These are phyloP conservation scores for Sodiomyces alkalinus DNA, from an alignment of 2,329 filamentous ascomycete genomes.

Conservation along the genomic window DNA sequence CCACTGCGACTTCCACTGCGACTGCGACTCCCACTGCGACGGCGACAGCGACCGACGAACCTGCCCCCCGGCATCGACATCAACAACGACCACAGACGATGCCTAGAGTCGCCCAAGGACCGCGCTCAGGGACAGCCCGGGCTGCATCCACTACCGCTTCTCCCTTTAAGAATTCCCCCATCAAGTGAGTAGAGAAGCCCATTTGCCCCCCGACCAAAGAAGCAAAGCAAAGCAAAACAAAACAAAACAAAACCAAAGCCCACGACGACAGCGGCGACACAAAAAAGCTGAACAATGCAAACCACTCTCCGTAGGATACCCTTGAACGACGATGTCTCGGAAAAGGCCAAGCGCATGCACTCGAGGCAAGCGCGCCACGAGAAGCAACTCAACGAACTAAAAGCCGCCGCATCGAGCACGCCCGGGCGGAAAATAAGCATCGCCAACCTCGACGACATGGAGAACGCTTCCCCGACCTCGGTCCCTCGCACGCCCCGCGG, in stretches of 20 bases:
- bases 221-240: slow-evolving; percentile 3
- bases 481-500: slow-evolving; percentile 39
- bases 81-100: no score
- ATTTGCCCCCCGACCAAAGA: slow-evolving; percentile 7
- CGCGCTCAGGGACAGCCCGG: slow-evolving; percentile 32
- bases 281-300: neutral
- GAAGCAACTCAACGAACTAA: slow-evolving; percentile 82
- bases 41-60: slow-evolving; percentile 9
- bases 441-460: slow-evolving; percentile 41
- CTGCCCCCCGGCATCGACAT: neutral
- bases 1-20: neutral
- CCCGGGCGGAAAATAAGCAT: slow-evolving; percentile 51
- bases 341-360: slow-evolving; percentile 78
- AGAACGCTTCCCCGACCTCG: slow-evolving; percentile 39
- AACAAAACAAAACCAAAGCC: no score
- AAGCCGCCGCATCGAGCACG: slow-evolving; percentile 55
- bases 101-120: slow-evolving; percentile 42
- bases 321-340: slow-evolving; percentile 85
- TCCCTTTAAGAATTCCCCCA: slow-evolving; percentile 39
- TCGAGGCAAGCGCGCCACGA: slow-evolving; percentile 80
- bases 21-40: slow-evolving; percentile 8
- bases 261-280: neutral
- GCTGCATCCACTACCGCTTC: slow-evolving; percentile 32
- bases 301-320: slow-evolving; percentile 50
- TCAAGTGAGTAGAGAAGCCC: slow-evolving; percentile 39